Conservation (phyloP, 176 grass and related monocot genomes). For the Carex cristatella region DNA sequence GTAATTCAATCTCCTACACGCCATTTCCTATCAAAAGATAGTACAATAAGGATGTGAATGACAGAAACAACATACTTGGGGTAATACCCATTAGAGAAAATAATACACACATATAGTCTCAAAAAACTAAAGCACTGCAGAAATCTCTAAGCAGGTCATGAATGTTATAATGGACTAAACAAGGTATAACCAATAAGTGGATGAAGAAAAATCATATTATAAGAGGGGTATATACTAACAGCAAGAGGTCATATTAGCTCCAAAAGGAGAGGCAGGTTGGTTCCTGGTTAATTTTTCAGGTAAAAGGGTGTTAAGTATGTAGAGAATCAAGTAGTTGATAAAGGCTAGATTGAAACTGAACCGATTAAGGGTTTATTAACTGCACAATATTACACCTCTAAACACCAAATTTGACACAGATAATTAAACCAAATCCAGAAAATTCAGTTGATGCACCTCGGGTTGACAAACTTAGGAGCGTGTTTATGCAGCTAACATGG, state of each 20-base stretch:
- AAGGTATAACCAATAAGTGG: slow-evolving; percentile 1
- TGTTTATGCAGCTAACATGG: not conserved
- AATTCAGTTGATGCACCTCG: not conserved
- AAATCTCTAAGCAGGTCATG: not conserved
- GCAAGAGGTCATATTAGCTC: not conserved
- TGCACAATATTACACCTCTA: not conserved
- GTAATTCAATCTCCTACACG: slow-evolving; percentile 20
- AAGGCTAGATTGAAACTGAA: not conserved
- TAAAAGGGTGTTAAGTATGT: not conserved
- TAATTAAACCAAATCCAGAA: not conserved
- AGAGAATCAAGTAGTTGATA: not conserved
- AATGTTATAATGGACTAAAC: not conserved
- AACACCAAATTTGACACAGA: not conserved
- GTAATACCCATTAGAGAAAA: not conserved
- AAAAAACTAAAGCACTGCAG: not conserved
- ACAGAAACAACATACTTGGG: not conserved
- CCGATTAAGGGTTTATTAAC: not conserved
- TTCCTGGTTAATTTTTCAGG: not conserved
- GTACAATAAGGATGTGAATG: not conserved
- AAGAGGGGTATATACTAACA: not conserved
- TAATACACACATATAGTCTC: not conserved
- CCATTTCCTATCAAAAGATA: slow-evolving; percentile 24
- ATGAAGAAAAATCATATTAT: not conserved
- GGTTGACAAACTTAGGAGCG: not conserved
- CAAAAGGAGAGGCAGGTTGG: not conserved